Evolutionary conservation across 1,139 yeast species (phyloP), one percentile per base, ranked within the genome.

Genomic region (Wickerhamomyces sp.): DNA sequence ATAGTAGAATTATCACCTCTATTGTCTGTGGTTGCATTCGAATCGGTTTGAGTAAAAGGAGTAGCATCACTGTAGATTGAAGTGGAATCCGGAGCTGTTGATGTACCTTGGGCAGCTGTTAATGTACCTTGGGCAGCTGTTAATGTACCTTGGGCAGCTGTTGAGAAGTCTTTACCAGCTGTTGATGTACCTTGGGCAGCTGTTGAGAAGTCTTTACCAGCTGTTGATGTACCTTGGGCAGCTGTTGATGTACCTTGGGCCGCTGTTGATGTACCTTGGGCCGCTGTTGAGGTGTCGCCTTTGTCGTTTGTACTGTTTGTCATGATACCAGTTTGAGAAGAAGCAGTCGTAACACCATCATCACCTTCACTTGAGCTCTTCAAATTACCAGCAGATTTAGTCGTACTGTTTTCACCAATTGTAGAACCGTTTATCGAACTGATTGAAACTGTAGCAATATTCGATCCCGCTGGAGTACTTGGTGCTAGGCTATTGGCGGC

Each of bases 401-500:
- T 28, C 14, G n/a, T n/a, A 6, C 9, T 16, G 20, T 14, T 12
- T 4, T 2, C 20, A 14, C 12, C 5, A 14, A 14, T 29, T 14
- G 15, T 11, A 23, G 26, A 5, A 23, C 16, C 26, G 16, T 15
- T n/a, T 18, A 11, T 16, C n/a, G n/a, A 28, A 31, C 21, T 15
- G 12, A 16, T 21, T 15, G 29, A 14, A 14, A 23, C 4, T n/a
- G 15, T 15, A 12, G 18, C 24, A 33, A 5, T 32, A 15, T 19
- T 13, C 6, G 28, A 20, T 3, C 13, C 27, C 16, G 31, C 16
- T 23, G 14, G 23, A 9, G 23, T 25, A 12, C 20, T 10, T n/a
- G 23, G 15, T 30, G 29, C 10, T 5, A 15, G 37, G 23, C 13
- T 30, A n/a, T 22, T 26, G 29, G 3, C n/a, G n/a, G n/a, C n/a